Evolutionary conservation across 805 yeast genomes (phyloP).

Genomic region (Suhomyces vadensis): DNA sequence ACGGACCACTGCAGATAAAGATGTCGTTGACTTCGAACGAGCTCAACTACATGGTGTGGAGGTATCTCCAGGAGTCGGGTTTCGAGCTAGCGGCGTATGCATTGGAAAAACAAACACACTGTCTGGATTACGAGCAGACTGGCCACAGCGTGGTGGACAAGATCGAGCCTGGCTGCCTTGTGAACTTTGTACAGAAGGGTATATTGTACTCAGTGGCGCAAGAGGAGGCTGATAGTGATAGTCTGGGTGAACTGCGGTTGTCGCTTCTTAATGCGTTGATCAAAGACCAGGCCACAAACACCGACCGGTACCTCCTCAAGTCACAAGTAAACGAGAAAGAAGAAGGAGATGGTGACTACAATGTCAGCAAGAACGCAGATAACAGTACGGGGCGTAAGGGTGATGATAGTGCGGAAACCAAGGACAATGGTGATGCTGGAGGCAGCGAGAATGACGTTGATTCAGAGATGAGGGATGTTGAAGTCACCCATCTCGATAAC

Average conservation of each 20-base stretch:
- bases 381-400: background rate
- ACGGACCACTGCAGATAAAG: constrained; percentile 1
- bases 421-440: background rate
- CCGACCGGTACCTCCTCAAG: constrained; percentile 4
- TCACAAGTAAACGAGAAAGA: background rate
- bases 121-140: constrained; percentile 53
- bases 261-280: constrained; percentile 54
- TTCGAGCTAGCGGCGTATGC: constrained; percentile 77
- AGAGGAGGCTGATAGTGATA: constrained; percentile 44
- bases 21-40: constrained; percentile 86
- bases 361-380: background rate
- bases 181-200: constrained; percentile 83
- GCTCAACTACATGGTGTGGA: constrained; percentile 88
- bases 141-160: constrained; percentile 40
- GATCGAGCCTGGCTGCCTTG: constrained; percentile 79
- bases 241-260: constrained; percentile 14
- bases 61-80: constrained; percentile 87
- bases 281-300: constrained; percentile 37
- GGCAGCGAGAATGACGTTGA: constrained; percentile 3
- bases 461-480: background rate
- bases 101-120: constrained; percentile 69
- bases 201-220: constrained; percentile 75
- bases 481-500: background rate
- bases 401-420: background rate
- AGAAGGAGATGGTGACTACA: background rate